Evolutionary conservation across 495 filamentous ascomycete genomes (phyloP).

Genomic region (Cercophora sp.): DNA sequence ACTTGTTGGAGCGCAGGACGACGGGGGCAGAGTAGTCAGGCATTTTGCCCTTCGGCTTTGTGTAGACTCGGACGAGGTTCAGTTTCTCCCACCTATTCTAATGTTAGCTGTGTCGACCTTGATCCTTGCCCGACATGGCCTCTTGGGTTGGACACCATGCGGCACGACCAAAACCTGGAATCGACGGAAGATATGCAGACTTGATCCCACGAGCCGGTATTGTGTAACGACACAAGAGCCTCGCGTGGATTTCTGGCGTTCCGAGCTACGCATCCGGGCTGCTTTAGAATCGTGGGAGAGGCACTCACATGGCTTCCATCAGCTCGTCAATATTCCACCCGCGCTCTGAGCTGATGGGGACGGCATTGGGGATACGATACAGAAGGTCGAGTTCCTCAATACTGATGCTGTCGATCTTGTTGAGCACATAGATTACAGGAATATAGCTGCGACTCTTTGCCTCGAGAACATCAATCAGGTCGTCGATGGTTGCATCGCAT

Average conservation of each 20-base stretch:
- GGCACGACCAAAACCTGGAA: no score
- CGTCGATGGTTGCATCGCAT: conserved; percentile 80
- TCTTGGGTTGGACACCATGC: no score
- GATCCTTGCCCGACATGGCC: no score
- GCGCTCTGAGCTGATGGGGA: conserved; percentile 94
- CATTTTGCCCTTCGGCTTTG: conserved; percentile 92
- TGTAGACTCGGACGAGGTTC: conserved; percentile 87
- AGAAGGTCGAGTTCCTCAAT: conserved; percentile 96
- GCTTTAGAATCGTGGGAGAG: conserved; percentile 25
- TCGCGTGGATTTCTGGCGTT: no score
- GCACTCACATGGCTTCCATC: conserved; percentile 77
- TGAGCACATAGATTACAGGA: conserved; percentile 94
- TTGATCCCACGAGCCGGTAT: no score
- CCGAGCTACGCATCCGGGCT: no score
- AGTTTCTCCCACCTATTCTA: conserved; percentile 79
- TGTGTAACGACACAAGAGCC: no score
- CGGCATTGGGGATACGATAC: conserved; percentile 94
- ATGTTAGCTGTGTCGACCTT: conserved; percentile 2
- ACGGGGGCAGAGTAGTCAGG: conserved; percentile 93
- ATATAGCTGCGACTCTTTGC: conserved; percentile 95
- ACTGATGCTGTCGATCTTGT: conserved; percentile 97
- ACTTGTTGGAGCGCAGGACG: conserved; percentile 73
- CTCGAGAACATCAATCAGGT: conserved; percentile 93
- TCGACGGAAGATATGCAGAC: no score
- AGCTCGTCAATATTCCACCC: conserved; percentile 98